phyloP scores from a whole-genome alignment of 2,329 filamentous ascomycete species.

The Calonectria crousiana region DNA sequence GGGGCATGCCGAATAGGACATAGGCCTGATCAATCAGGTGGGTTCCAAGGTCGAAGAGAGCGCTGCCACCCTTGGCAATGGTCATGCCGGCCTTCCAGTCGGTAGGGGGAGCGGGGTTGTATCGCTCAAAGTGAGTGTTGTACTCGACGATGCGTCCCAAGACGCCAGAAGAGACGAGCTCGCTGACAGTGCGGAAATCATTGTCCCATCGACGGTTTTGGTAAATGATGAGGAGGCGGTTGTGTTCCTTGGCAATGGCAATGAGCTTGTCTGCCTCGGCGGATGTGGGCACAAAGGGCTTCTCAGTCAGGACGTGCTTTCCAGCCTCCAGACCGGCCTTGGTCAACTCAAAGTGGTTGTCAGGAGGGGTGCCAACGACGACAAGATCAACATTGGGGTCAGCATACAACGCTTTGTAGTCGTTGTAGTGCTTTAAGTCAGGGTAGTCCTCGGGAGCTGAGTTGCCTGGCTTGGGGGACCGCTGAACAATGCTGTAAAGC shows the following conservation, averaged over 20 bases:
- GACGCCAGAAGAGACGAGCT: constrained; percentile 68
- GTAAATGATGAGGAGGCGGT: constrained; percentile 74
- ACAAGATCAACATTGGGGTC: constrained; percentile 77
- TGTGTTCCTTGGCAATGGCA: constrained; percentile 62
- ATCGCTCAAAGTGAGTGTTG: constrained; percentile 84
- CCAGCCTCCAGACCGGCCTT: constrained; percentile 74
- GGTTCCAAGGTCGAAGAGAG: constrained; percentile 80
- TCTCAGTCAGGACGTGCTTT: constrained; percentile 86
- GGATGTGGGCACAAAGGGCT: constrained; percentile 82
- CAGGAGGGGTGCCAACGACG: constrained; percentile 78
- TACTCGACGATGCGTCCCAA: constrained; percentile 83
- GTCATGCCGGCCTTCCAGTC: constrained; percentile 76
- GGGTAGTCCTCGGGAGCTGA: constrained; percentile 79
- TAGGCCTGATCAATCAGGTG: constrained; percentile 84
- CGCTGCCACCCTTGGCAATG: constrained; percentile 73
- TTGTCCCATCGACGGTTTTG: constrained; percentile 84
- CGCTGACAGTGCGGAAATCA: constrained; percentile 78
- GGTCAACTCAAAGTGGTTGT: constrained; percentile 76
- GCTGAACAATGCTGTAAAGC: constrained; percentile 82
- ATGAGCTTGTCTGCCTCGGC: constrained; percentile 75
- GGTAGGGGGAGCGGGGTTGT: constrained; percentile 69
- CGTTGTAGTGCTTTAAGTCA: constrained; percentile 72
- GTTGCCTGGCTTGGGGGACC: constrained; percentile 72
- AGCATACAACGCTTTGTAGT: constrained; percentile 71
- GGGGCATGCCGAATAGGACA: constrained; percentile 76